Percentiles rank a stretch among this genome's conserved stretches.
These are phyloP conservation scores for Mucor piriformis DNA, from an alignment of 371 early-diverging fungal genomes.

Conservation along the genomic window DNA sequence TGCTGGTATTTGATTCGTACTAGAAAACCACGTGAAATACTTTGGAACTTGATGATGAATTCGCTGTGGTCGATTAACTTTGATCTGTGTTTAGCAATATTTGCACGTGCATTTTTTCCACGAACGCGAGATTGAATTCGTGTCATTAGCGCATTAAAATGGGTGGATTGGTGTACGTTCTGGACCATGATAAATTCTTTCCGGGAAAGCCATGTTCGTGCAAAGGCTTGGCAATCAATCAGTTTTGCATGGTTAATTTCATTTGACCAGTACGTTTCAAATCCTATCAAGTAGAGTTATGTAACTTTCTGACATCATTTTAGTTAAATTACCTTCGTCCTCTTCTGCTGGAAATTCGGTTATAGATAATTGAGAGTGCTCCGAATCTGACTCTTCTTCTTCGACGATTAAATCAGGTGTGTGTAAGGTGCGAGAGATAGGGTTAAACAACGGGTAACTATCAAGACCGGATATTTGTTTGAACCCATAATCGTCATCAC, in stretches of 20 bases:
- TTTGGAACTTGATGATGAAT: slow-evolving; percentile 69
- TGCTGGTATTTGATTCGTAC: slow-evolving; percentile 60
- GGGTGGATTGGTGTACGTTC: slow-evolving; percentile 16
- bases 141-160: slow-evolving; percentile 35
- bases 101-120: slow-evolving; percentile 55
- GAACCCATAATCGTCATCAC: slow-evolving; percentile 14
- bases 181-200: slow-evolving; percentile 34
- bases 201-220: slow-evolving; percentile 55
- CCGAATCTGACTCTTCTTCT: slow-evolving; percentile 35
- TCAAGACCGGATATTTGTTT: background rate
- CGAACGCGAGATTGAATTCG: slow-evolving; percentile 69
- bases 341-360: background rate
- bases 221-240: slow-evolving; percentile 57
- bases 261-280: slow-evolving; percentile 27
- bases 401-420: slow-evolving; percentile 55
- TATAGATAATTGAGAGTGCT: background rate
- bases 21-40: slow-evolving; percentile 66
- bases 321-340: background rate
- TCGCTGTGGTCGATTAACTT: slow-evolving; percentile 21
- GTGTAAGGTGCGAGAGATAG: background rate
- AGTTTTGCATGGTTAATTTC: slow-evolving; percentile 38
- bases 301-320: background rate
- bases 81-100: slow-evolving; percentile 31
- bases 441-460: background rate
- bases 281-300: background rate